Evolutionary conservation across 1,284 basidiomycete species (phyloP), one percentile per base, ranked within the genome.

Genomic region (Tilletia caries): DNA sequence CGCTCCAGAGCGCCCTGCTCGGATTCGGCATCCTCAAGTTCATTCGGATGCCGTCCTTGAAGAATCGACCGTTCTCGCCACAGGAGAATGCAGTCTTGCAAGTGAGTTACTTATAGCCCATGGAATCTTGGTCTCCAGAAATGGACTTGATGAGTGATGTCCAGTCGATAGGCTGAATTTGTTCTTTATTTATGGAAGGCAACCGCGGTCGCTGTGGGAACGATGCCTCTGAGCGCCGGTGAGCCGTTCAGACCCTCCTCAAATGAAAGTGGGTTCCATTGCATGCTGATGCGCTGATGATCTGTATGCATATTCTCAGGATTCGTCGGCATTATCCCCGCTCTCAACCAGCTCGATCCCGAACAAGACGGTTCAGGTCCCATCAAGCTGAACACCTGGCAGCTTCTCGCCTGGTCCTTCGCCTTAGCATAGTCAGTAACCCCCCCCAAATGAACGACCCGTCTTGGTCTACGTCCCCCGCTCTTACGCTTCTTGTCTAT

Each of bases 271-370:
- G 10, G 15, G 37, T 15, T 15, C 15, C 15, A 15, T 41, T 41
- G 37, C 37, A 15, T 41, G 37, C 37, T 41, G 37, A 41, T 6
- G 3, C 18, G 20, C 23, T 58, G 44, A n/a, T 44, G 1, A 6
- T 4, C 64, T 33, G 4, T 33, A 54, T 54, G 5, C 23, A n/a
- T 29, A 18, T 27, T 25, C 27, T 37, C 50, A 3, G 94, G 95
- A 0, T 91, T 97, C 75, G 93, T 98, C 12, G 95, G 95, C 23
- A 95, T 98, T 71, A 87, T 98, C 27, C 95, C 95, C 1, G 95
- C 95, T 0, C 86, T 98, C 8, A 89, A 89, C 20, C 85, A 95
- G 72, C 87, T 98, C 41, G 88, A 89, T 62, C 86, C 88, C 75
- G 87, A 89, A 64, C 86, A 88, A 72, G 95, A 98, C 77, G 92